These are phyloP conservation scores for Gaertneriomyces semiglobifer DNA, from an alignment of 192 early-diverging fungal species.

Conservation along the genomic window DNA sequence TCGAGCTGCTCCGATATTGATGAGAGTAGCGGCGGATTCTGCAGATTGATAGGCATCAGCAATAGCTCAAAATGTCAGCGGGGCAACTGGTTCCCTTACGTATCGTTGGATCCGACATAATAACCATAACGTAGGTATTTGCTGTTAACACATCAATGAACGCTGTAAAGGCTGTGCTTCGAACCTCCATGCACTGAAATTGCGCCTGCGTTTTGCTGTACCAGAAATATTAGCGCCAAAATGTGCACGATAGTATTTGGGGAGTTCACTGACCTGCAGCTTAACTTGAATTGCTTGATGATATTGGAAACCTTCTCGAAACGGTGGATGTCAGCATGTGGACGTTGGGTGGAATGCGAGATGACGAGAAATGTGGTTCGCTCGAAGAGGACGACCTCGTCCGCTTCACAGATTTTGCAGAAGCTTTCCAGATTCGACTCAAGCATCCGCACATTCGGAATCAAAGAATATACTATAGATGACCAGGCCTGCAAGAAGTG, in stretches of 20 bases:
- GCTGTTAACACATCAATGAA: conserved; percentile 80
- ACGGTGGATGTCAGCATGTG: conserved; percentile 68
- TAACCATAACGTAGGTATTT: conserved; percentile 85
- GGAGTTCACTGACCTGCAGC: conserved; percentile 29
- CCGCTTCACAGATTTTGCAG: conserved; percentile 79
- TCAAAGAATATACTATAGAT: conserved; percentile 89
- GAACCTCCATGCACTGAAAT: conserved; percentile 86
- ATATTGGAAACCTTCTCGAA: conserved; percentile 90
- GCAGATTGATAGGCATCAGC: not conserved
- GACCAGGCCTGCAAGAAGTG: conserved; percentile 82
- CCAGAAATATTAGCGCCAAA: not conserved
- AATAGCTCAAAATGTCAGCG: not conserved
- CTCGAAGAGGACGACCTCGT: conserved; percentile 95
- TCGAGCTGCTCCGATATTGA: conserved; percentile 77
- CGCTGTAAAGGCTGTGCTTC: conserved; percentile 65
- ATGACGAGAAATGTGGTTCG: conserved; percentile 94
- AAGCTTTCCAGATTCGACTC: conserved; percentile 79
- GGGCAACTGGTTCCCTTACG: conserved; percentile 52
- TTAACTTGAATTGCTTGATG: conserved; percentile 88
- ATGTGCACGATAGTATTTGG: not conserved
- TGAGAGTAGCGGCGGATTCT: conserved; percentile 78
- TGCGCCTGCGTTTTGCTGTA: conserved; percentile 70
- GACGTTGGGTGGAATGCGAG: conserved; percentile 62
- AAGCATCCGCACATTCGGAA: conserved; percentile 84
- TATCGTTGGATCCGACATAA: conserved; percentile 77